A percentile compares a stretch with the other conserved stretches of the same genome.
Evolutionary conservation across 2,329 filamentous ascomycete species (phyloP).

Genomic region (Macrophomina tecta): DNA sequence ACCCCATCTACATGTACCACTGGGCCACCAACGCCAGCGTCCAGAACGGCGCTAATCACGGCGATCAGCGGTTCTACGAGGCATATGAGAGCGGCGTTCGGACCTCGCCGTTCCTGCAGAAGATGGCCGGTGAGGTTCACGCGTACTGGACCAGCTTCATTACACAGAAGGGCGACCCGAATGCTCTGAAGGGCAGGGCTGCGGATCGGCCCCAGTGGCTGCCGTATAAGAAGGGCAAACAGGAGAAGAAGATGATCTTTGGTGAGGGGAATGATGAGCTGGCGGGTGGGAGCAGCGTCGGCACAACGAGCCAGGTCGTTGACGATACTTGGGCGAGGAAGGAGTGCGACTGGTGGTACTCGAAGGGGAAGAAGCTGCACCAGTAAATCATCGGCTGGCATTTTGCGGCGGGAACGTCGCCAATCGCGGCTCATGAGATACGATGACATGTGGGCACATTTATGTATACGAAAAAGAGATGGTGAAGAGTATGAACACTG

Average conservation of each 20-base stretch:
- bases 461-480: background rate
- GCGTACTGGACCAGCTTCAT: constrained; percentile 43
- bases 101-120: constrained; percentile 37
- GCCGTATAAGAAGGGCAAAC: constrained; percentile 30
- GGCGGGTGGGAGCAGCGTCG: constrained; percentile 46
- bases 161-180: constrained; percentile 39
- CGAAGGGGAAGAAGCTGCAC: constrained; percentile 47
- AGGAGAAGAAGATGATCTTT: constrained; percentile 56
- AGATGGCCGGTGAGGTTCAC: constrained; percentile 39
- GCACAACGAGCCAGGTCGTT: constrained; percentile 52
- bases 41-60: constrained; percentile 42
- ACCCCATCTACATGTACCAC: constrained; percentile 64
- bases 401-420: background rate
- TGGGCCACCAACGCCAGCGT: constrained; percentile 59
- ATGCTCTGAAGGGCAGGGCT: constrained; percentile 34
- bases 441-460: background rate
- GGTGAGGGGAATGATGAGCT: constrained; percentile 65
- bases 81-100: constrained; percentile 36
- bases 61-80: constrained; percentile 44
- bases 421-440: background rate
- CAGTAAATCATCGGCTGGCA: background rate
- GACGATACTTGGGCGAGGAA: constrained; percentile 53
- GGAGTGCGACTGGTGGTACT: constrained; percentile 68
- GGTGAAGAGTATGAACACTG: too few relatives aligned
- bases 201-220: constrained; percentile 36